Percentiles rank a stretch among this genome's conserved stretches.
Conservation (phyloP, 306 rosid genomes). For the Vigna nakashimae region DNA sequence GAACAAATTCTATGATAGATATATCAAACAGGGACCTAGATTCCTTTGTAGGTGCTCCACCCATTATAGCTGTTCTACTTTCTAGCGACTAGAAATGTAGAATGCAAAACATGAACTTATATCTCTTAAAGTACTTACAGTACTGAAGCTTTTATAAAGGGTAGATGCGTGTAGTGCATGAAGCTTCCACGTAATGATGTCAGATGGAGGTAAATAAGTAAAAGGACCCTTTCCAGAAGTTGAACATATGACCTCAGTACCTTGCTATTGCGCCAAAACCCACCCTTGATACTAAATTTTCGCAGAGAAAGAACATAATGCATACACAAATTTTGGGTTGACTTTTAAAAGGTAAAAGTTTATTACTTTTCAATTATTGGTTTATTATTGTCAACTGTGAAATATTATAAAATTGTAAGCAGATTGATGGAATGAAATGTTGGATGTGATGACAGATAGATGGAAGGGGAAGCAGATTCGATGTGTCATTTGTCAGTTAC, state of each 20-base stretch:
- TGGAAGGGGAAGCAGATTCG: constrained; percentile 5
- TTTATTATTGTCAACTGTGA: background rate
- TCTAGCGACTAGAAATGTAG: background rate
- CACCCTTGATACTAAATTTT: background rate
- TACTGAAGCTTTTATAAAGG: background rate
- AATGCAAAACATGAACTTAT: constrained; percentile 4
- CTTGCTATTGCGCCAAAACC: background rate
- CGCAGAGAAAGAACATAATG: background rate
- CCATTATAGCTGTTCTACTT: constrained; percentile 14
- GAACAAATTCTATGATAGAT: constrained; percentile 25
- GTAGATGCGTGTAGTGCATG: background rate
- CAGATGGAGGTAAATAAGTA: background rate
- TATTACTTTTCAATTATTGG: background rate
- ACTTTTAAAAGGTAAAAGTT: constrained; percentile 2
- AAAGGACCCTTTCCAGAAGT: background rate
- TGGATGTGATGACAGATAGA: background rate
- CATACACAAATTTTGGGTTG: background rate
- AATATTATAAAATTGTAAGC: background rate
- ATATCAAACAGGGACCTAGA: constrained; percentile 30
- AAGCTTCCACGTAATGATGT: background rate
- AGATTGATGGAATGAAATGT: constrained; percentile 4
- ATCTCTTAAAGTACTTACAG: constrained; percentile 16
- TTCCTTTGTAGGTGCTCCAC: constrained; percentile 34
- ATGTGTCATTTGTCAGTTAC: background rate
- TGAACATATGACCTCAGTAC: too few species aligned